phyloP scores from a whole-genome alignment of 257 asterid species.

The Lantana camara region DNA sequence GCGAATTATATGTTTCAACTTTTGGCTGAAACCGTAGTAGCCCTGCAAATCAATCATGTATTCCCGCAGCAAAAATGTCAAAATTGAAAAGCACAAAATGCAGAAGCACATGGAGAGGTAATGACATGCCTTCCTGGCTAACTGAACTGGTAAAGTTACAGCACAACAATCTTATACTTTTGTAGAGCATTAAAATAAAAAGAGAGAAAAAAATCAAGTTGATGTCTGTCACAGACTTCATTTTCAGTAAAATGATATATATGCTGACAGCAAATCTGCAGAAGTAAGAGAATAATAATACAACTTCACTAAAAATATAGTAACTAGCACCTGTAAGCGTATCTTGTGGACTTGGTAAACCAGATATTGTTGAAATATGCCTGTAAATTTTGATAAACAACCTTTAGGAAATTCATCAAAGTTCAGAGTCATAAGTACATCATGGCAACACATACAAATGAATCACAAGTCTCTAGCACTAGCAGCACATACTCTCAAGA shows the following conservation, averaged over 20 bases:
- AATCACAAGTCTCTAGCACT: constrained; percentile 1
- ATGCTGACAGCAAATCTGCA: neutral
- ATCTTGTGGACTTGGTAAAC: constrained; percentile 93
- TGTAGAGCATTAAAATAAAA: too few species aligned
- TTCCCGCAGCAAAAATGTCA: constrained; percentile 28
- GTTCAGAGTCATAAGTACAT: neutral
- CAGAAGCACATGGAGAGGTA: constrained; percentile 10
- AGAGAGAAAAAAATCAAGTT: too few species aligned
- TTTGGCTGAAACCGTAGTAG: constrained; percentile 95
- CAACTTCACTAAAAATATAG: constrained; percentile 24
- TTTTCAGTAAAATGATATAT: too few species aligned
- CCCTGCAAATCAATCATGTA: constrained; percentile 64
- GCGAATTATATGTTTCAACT: constrained; percentile 89
- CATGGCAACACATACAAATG: constrained; percentile 12
- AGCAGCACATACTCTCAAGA: neutral
- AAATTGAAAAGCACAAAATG: constrained; percentile 19
- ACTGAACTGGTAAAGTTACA: too few species aligned
- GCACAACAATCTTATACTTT: too few species aligned
- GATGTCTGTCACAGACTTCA: too few species aligned
- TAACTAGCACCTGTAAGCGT: constrained; percentile 74
- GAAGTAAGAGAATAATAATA: constrained; percentile 12
- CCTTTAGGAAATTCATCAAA: constrained; percentile 16
- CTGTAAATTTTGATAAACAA: constrained; percentile 38
- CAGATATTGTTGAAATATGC: constrained; percentile 88
- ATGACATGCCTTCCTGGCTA: constrained; percentile 12